Evolutionary conservation across 2,329 filamentous ascomycete species (phyloP), one percentile per base, ranked within the genome.

Genomic region (Metarhizium rileyi): DNA sequence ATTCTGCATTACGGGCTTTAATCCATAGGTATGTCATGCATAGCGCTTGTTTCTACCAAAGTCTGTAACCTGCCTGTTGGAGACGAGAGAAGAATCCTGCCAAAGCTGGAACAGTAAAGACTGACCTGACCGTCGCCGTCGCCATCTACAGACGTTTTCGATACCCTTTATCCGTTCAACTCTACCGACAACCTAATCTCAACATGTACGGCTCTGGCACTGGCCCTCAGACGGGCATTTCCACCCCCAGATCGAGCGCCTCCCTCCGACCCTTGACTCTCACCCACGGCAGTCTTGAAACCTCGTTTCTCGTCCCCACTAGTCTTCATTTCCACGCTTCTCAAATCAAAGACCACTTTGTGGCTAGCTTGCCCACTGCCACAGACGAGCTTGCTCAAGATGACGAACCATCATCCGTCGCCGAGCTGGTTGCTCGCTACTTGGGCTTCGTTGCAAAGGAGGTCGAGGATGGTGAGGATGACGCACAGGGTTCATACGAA

Each of bases 301-400:
- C 94, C 63, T 91, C 89, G 48, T 93, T 98, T 68, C 84, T 96
- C 63, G 87, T 98, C 65, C 91, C 93, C 52, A 97, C 93, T 59
- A 87, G 84, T 63, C 82, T 96, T 56, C 93, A 98, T 72, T 98
- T 94, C 76, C 90, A 93, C 70, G 93, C 93, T 61, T 86, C 90
- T 53, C 88, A 95, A 73, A 78, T 97, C 65, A 94, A 91, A 76
- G 90, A 96, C 61, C 80, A 83, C 58, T 98, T 98, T 72, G 80
- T 83, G 57, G 78, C 87, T 44, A 89, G 84, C 56, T 79, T 98
- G 59, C 94, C 94, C 48, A 77, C 84, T 61, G 87, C 93, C 51
- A 98, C 94, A 66, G 93, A 98, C 66, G 93, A 98, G 75, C 81
- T 97, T 56, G 94, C 93, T 53, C 90, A 91, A 66, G 94, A 98